Base-by-base conservation (phyloP, 805 yeast genomes). In the Yamadazyma kitorensis region DNA sequence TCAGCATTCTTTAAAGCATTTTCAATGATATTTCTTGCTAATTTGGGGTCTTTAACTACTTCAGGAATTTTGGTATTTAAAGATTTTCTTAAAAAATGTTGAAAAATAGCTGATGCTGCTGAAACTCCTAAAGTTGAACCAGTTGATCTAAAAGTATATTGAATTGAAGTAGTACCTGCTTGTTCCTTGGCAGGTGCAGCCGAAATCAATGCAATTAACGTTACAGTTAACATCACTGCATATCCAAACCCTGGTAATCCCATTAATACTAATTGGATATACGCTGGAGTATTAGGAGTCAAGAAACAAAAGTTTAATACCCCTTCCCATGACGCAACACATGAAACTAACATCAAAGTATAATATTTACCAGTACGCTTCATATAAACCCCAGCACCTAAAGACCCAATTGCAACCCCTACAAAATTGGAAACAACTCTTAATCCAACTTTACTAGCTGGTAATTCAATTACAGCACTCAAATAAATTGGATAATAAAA, bases 101-200 rank as follows among this genome's bases (percentile, higher is more conserved):
- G 83, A 61, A 82, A 83, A 17, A 82, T 64, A 3, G 87, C 80
- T 14, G 83, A 72, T 0, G 85, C 80, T 9, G 80, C 47, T 1
- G 89, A 66, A 11, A 86, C 88, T 24, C 95, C 95, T 31, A 86
- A 58, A 0, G 93, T 83, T n/a, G 91, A 82, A 0, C 95, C 95
- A 1, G 88, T 80, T 7, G 91, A 81, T 50, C 95, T 71, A 64
- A 84, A 86, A 0, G 89, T 88, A 55, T 89, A 88, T 51, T 86
- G 95, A 38, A 89, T 84, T 0, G 95, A 85, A 0, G 96, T 88
- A 2, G 91, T 82, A 14, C 87, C 73, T 1, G 96, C 95, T 57
- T 86, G 95, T 49, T 70, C 74, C 33, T 74, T 70, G 15, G 66
- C 57, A 7, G 83, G 80, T 2, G 82, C 93, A 2, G 93, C 76